phyloP scores from a whole-genome alignment of 179 eudicot genomes.

The Silene noctiflora region DNA sequence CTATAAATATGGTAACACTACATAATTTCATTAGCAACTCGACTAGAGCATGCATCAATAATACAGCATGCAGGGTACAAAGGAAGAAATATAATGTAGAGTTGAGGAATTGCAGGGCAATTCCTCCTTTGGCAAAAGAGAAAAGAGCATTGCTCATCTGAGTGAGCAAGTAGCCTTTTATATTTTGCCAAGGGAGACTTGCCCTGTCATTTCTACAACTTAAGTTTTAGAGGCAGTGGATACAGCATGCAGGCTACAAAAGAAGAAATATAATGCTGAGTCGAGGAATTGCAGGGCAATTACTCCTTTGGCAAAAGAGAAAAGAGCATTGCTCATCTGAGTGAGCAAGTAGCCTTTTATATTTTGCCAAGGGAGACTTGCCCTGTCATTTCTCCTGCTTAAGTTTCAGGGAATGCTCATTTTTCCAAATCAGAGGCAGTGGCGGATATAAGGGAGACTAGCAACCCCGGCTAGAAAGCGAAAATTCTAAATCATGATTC shows the following conservation, averaged over 20 bases:
- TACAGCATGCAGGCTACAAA: background rate
- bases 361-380: conserved; percentile 20
- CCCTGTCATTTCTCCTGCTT: conserved; percentile 15
- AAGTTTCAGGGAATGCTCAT: too few species aligned
- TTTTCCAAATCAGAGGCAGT: too few species aligned
- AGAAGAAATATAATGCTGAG: background rate
- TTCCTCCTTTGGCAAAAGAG: conserved; percentile 3
- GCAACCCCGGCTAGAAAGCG: too few species aligned
- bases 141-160: background rate
- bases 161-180: background rate
- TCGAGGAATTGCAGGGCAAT: conserved; percentile 12
- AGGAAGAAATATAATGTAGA: background rate
- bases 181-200: conserved; percentile 17
- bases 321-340: background rate
- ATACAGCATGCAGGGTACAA: background rate
- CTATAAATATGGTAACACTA: conserved; percentile 1
- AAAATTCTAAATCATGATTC: too few species aligned
- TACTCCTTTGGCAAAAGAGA: conserved; percentile 4
- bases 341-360: background rate
- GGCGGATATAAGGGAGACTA: too few species aligned
- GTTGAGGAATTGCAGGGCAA: conserved; percentile 16
- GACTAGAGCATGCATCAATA: background rate
- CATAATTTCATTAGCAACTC: background rate
- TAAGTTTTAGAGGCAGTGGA: too few species aligned
- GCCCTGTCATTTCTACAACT: conserved; percentile 17